Evolutionary conservation across 2,329 filamentous ascomycete genomes (phyloP).

Genomic region (Fusarium sambucinum): DNA sequence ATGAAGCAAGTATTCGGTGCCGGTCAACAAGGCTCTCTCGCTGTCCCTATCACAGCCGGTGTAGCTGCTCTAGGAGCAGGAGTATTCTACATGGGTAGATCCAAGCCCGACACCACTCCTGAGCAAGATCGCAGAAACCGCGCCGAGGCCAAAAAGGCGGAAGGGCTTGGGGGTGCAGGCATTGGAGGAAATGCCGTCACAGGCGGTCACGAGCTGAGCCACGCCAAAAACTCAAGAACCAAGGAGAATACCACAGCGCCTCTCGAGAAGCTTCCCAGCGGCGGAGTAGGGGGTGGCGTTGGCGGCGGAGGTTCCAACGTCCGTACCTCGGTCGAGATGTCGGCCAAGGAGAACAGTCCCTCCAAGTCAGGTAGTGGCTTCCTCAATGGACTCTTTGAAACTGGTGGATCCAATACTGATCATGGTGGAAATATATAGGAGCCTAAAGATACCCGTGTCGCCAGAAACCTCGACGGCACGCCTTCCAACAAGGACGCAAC

Average conservation of each 20-base stretch:
- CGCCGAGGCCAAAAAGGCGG: conserved; percentile 50
- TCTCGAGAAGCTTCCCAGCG: conserved; percentile 51
- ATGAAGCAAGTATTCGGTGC: conserved; percentile 40
- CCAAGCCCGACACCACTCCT: conserved; percentile 22
- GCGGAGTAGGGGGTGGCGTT: conserved; percentile 51
- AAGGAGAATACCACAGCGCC: conserved; percentile 42
- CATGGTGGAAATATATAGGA: conserved; percentile 17
- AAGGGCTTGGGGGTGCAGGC: conserved; percentile 50
- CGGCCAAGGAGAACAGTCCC: conserved; percentile 27
- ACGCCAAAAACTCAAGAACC: conserved; percentile 31
- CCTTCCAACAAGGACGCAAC: conserved; percentile 26
- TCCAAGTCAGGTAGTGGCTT: conserved; percentile 17
- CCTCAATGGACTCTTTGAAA: conserved; percentile 42
- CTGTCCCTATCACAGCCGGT: conserved; percentile 38
- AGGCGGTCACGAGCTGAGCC: conserved; percentile 49
- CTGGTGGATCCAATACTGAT: conserved; percentile 37
- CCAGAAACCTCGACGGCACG: conserved; percentile 35
- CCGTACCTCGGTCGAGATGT: conserved; percentile 48
- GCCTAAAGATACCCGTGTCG: conserved; percentile 36
- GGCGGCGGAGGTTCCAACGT: conserved; percentile 48
- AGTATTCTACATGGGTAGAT: conserved; percentile 41
- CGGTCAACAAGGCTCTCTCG: conserved; percentile 33
- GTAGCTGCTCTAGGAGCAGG: conserved; percentile 41
- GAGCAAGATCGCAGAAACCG: conserved; percentile 34
- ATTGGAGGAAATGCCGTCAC: conserved; percentile 50